These are phyloP conservation scores for Cantharellus anzutake DNA, from an alignment of 768 basidiomycete species.

Conservation along the genomic window DNA sequence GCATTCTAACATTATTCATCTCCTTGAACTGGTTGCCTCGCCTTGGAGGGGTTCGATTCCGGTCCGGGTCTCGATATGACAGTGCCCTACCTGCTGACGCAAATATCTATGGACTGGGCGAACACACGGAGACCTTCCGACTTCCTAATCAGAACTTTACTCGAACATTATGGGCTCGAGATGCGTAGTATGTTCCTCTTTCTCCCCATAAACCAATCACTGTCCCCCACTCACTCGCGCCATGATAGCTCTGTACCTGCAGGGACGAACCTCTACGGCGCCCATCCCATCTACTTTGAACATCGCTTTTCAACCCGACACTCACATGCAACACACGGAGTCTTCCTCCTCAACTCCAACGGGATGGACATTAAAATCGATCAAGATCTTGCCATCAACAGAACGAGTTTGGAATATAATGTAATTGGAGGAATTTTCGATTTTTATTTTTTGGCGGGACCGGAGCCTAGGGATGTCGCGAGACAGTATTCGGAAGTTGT, in stretches of 20 bases:
- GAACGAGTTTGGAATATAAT: constrained; percentile 45
- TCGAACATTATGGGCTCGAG: constrained; percentile 45
- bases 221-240: background rate
- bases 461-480: constrained; percentile 36
- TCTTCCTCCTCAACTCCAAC: constrained; percentile 48
- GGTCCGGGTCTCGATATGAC: background rate
- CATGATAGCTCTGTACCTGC: constrained; percentile 20
- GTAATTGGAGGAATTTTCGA: constrained; percentile 61
- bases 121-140: constrained; percentile 46
- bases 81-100: constrained; percentile 29
- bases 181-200: constrained; percentile 27
- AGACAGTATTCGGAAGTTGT: constrained; percentile 51
- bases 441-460: constrained; percentile 48
- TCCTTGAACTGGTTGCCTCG: too few species aligned
- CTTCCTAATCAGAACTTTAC: constrained; percentile 26
- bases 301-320: constrained; percentile 27
- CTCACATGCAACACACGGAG: constrained; percentile 37
- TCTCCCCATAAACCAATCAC: background rate
- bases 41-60: too few species aligned
- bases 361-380: constrained; percentile 63
- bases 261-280: constrained; percentile 49
- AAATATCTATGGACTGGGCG: constrained; percentile 67
- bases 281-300: constrained; percentile 56
- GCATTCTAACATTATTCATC: too few species aligned
- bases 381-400: constrained; percentile 12